Evolutionary conservation across 2,329 filamentous ascomycete species (phyloP), one percentile per base, ranked within the genome.

Genomic region (Hypocreales sp.): DNA sequence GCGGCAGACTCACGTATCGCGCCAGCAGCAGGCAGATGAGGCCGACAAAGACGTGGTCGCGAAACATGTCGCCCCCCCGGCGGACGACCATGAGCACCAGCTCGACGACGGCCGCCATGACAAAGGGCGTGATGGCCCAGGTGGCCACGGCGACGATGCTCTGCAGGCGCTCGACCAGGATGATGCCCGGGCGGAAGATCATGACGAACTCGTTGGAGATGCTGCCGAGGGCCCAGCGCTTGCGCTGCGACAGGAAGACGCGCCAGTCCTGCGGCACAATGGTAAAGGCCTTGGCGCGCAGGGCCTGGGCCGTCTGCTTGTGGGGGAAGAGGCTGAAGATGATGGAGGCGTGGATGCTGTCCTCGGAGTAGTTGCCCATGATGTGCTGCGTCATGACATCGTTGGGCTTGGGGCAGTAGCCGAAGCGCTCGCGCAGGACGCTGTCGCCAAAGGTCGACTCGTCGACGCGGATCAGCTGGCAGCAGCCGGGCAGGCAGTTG

Each of bases 201-300:
- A 64, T 55, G 39, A 61, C 53, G 15, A 64, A 53, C 37, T 65
- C 60, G 35, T 63, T 64, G 5, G 53, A 55, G 16, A 58, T 61
- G 20, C 56, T 58, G 1, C 58, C 60, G 8, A 64, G 39, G 1
- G 60, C 57, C 58, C 60, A 63, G 0, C 60, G 51, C 40, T 61
- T 58, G 5, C 60, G 51, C 40, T 64, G 60, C 5, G 56, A 60
- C 15, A 64, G 39, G 26, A 62, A 64, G 1, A 64, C 60, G 15
- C 48, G 53, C 49, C 56, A 54, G 20, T 40, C 47, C 29, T 57
- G 55, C 0, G 58, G 58, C 1, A 60, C 58, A 15, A 58, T 55
- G 2, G 60, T 63, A 34, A 49, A 62, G 8, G 60, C 59, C 28
- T 57, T 54, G 17, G 61, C 59, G 0, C 48, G 47, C 2, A 64